These are phyloP conservation scores for Aquanectria penicillioides DNA, from an alignment of 2,329 filamentous ascomycete species.

Conservation along the genomic window DNA sequence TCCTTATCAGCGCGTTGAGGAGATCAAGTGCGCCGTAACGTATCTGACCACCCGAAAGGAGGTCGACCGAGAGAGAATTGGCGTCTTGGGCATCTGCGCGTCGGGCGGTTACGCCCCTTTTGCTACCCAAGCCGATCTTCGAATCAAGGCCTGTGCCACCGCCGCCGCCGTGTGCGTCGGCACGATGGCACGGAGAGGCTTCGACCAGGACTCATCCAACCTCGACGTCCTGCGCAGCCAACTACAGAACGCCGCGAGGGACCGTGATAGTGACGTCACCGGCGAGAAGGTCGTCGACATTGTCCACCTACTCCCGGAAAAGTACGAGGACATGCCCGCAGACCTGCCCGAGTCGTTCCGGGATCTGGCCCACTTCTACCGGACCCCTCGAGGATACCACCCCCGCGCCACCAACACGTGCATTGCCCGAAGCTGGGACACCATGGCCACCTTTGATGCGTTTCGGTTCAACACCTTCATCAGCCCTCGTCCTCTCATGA, in stretches of 20 bases:
- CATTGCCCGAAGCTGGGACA: constrained; percentile 12
- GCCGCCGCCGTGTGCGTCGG: constrained; percentile 44
- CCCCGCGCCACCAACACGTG: neutral
- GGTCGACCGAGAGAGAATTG: constrained; percentile 36
- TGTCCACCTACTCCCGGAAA: constrained; percentile 10
- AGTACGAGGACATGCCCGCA: constrained; percentile 2
- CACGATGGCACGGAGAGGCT: constrained; percentile 35
- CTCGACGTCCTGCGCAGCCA: neutral
- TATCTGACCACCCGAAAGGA: constrained; percentile 41
- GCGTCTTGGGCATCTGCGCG: constrained; percentile 50
- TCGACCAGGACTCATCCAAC: constrained; percentile 11
- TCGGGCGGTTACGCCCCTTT: constrained; percentile 48
- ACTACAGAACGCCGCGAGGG: constrained; percentile 15
- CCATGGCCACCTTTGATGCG: constrained; percentile 12
- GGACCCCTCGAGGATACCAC: constrained; percentile 21
- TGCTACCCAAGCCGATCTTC: constrained; percentile 45
- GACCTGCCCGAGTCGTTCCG: constrained; percentile 18
- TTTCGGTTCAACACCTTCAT: constrained; percentile 10
- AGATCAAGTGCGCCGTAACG: constrained; percentile 47
- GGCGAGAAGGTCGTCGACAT: constrained; percentile 1
- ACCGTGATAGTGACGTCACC: constrained; percentile 2
- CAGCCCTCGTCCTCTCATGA: constrained; percentile 17
- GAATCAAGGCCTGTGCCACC: constrained; percentile 50
- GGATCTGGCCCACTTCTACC: constrained; percentile 23
- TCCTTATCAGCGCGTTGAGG: constrained; percentile 52